Conservation (phyloP, 306 rosid species). For the Lathyrus tuberosus region DNA sequence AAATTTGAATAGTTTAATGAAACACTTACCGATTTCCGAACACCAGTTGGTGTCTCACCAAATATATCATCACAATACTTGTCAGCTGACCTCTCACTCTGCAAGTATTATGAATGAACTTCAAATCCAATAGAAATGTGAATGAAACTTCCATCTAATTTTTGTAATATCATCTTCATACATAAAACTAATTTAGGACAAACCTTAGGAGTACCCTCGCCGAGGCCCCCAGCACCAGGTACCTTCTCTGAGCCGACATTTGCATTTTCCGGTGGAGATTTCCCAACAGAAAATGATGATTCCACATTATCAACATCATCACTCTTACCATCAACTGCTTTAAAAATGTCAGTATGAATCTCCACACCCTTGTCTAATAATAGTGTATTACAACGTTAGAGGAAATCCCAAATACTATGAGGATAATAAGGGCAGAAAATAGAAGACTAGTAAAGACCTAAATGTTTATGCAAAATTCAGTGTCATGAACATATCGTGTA, state of each 20-base stretch:
- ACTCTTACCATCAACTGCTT: constrained; percentile 47
- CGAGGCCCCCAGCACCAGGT: constrained; percentile 61
- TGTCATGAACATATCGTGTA: background rate
- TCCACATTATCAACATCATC: constrained; percentile 55
- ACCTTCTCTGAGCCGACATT: constrained; percentile 50
- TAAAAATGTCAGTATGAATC: constrained; percentile 47
- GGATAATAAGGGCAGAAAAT: background rate
- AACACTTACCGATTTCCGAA: constrained; percentile 70
- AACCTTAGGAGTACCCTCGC: constrained; percentile 96
- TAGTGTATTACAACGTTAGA: constrained; percentile 31
- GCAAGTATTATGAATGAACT: constrained; percentile 40
- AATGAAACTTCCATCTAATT: background rate
- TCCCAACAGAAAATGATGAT: constrained; percentile 64
- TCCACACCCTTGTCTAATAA: constrained; percentile 49
- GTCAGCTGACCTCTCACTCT: constrained; percentile 87
- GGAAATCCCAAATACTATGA: background rate
- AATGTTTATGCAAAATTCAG: background rate
- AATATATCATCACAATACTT: constrained; percentile 89
- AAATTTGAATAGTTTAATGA: constrained; percentile 19
- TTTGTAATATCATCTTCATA: background rate
- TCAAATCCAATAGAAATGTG: constrained; percentile 33
- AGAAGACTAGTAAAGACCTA: constrained; percentile 18
- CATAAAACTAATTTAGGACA: constrained; percentile 19
- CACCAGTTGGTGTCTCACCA: constrained; percentile 98
- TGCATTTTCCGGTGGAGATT: constrained; percentile 69